Percentiles rank a stretch among this genome's conserved stretches.
These are phyloP conservation scores for Tolypocladium ophioglossoides DNA, from an alignment of 2,329 filamentous ascomycete species.

Conservation along the genomic window DNA sequence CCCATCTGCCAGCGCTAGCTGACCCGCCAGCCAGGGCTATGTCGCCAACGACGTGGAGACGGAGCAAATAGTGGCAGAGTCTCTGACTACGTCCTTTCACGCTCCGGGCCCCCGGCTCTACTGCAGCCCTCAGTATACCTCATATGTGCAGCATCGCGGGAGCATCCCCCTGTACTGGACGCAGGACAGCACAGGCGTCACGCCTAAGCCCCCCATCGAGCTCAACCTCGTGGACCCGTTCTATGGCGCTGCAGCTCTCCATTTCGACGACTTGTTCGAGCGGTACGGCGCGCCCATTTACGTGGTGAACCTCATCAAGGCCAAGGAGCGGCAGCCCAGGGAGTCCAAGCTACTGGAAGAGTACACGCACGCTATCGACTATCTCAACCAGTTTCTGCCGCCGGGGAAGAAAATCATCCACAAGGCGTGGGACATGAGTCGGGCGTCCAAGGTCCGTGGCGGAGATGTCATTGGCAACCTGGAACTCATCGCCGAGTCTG, in stretches of 20 bases:
- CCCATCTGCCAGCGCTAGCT: not conserved
- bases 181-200: conserved; percentile 89
- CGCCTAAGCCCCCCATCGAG: conserved; percentile 92
- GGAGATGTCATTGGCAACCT: conserved; percentile 91
- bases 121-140: conserved; percentile 85
- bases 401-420: conserved; percentile 78
- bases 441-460: conserved; percentile 82
- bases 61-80: conserved; percentile 94
- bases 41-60: conserved; percentile 99
- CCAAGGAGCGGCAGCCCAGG: conserved; percentile 75
- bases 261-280: conserved; percentile 91
- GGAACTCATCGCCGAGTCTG: conserved; percentile 79
- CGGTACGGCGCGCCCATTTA: conserved; percentile 90
- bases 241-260: conserved; percentile 81
- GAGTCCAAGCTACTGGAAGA: conserved; percentile 86
- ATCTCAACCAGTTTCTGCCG: conserved; percentile 90
- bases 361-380: conserved; percentile 77
- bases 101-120: conserved; percentile 77
- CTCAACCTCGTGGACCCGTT: conserved; percentile 94
- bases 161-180: conserved; percentile 98
- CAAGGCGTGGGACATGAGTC: conserved; percentile 96
- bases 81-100: conserved; percentile 90
- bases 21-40: conserved; percentile 52
- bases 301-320: conserved; percentile 82
- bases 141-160: conserved; percentile 91